Conservation (phyloP, 129 eudicot genomes). For the Flaveria bidentis region DNA sequence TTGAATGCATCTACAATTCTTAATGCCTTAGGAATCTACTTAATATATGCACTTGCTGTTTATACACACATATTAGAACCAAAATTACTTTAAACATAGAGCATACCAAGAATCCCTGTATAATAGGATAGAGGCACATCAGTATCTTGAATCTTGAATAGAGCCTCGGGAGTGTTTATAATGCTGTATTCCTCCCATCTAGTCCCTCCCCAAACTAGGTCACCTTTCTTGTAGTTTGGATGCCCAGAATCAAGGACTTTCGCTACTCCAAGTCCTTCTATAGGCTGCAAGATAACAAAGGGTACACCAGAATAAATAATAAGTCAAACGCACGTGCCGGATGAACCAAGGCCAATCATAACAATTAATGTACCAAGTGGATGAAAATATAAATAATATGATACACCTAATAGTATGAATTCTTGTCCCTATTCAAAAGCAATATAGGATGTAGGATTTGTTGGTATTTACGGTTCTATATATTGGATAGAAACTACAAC, state of each 20-base stretch:
- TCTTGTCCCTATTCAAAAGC: background rate
- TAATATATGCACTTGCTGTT: background rate
- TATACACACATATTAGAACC: background rate
- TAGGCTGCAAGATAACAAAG: slow-evolving; percentile 38
- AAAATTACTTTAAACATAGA: background rate
- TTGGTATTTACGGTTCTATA: no score
- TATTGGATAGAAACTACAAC: no score
- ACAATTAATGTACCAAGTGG: slow-evolving; percentile 40
- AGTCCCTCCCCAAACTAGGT: slow-evolving; percentile 59
- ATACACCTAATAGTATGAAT: background rate
- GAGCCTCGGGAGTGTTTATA: slow-evolving; percentile 29
- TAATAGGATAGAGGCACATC: slow-evolving; percentile 82
- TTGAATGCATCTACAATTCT: background rate
- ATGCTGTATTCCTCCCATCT: slow-evolving; percentile 77
- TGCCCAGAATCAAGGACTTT: slow-evolving; percentile 61
- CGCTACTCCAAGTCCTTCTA: slow-evolving; percentile 62
- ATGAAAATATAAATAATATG: background rate
- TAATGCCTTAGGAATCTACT: slow-evolving; percentile 6
- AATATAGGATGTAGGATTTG: no score
- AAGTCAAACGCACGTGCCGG: slow-evolving; percentile 2
- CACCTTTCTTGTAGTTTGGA: slow-evolving; percentile 62
- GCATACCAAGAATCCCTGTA: slow-evolving; percentile 73
- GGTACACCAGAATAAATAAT: background rate
- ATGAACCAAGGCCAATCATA: background rate
- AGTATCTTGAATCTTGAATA: slow-evolving; percentile 54